Evolutionary conservation across 2,329 filamentous ascomycete genomes (phyloP), one percentile per base, ranked within the genome.

Genomic region (Aspergillus sp.): DNA sequence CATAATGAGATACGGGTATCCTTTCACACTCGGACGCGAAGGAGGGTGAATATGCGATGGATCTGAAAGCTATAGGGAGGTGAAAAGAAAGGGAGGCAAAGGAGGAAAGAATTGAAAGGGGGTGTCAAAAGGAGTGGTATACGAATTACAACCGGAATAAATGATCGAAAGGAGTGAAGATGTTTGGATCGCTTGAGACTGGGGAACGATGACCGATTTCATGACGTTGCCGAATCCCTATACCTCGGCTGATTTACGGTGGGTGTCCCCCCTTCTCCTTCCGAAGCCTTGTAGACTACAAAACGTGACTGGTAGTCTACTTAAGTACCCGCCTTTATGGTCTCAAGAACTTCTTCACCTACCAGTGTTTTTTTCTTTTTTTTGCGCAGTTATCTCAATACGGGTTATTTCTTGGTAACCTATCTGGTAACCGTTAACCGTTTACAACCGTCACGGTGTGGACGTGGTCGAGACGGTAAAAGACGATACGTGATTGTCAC

Each of bases 201-300:
- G 57, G 63, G 50, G 56, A 51, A 60, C 51, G 58, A 63, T 56
- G 61, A 63, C 41, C 53, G 37, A 37, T 61, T 63, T 64, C 68
- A 73, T 73, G 71, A 73, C 71, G 71, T 73, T 72, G 72, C 59
- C 70, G 70, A 70, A 72, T 64, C 56, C 44, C 53, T 70, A 64
- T 67, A 66, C 71, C 71, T 73, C 71, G 71, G 71, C 64, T 71
- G 63, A 57, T 58, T 37, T 37, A 37, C 12, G 34, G 13, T n/a
- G 24, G 4, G 5, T 37, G 20, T 20, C 20, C 20, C 13, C 34
- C 34, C 13, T n/a, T n/a, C 15, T n/a, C 34, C 15, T 37, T 37
- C 15, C 34, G 34, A 37, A 15, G 13, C 15, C 13, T 37, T 7
- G 12, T 13, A 37, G 34, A 34, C 9, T 30, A 30, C 27, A 30